A percentile compares a stretch with the other conserved stretches of the same genome.
Conservation (phyloP, 768 basidiomycete genomes). For the Zangia roseola region DNA sequence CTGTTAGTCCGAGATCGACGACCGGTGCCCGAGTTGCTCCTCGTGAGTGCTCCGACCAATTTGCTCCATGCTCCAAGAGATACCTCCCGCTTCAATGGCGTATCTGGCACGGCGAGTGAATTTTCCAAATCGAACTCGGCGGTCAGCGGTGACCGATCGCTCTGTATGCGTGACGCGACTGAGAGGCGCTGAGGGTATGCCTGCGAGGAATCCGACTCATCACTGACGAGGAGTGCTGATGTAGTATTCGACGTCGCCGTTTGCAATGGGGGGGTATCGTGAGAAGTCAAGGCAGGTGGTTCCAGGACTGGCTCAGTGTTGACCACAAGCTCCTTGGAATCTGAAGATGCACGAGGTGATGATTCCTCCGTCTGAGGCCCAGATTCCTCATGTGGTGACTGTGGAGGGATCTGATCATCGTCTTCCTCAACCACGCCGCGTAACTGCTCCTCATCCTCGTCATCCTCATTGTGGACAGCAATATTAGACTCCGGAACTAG, state of each 20-base stretch:
- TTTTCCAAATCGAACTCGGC: conserved; percentile 54
- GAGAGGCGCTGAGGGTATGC: conserved; percentile 61
- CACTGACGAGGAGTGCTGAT: conserved; percentile 39
- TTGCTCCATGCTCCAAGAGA: conserved; percentile 67
- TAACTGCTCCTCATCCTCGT: conserved; percentile 43
- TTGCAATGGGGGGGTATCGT: conserved; percentile 50
- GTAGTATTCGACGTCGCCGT: conserved; percentile 44
- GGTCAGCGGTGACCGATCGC: conserved; percentile 56
- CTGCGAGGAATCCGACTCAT: conserved; percentile 49
- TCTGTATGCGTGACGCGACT: conserved; percentile 57
- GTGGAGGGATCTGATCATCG: conserved; percentile 50
- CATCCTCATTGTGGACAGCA: conserved; percentile 54
- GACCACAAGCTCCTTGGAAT: conserved; percentile 60
- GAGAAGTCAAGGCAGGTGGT: conserved; percentile 42
- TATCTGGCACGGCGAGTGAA: conserved; percentile 38
- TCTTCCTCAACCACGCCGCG: conserved; percentile 40
- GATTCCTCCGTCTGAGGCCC: conserved; percentile 48
- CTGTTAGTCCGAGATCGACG: conserved; percentile 81
- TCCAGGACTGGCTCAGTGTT: conserved; percentile 64
- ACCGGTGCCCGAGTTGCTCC: conserved; percentile 64
- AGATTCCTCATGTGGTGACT: conserved; percentile 49
- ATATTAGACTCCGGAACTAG: conserved; percentile 63
- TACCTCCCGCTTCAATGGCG: conserved; percentile 58
- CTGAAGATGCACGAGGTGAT: conserved; percentile 55
- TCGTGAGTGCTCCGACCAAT: conserved; percentile 59